Base-by-base conservation (phyloP, 805 yeast genomes). In the Dipodascus geniculatus region DNA sequence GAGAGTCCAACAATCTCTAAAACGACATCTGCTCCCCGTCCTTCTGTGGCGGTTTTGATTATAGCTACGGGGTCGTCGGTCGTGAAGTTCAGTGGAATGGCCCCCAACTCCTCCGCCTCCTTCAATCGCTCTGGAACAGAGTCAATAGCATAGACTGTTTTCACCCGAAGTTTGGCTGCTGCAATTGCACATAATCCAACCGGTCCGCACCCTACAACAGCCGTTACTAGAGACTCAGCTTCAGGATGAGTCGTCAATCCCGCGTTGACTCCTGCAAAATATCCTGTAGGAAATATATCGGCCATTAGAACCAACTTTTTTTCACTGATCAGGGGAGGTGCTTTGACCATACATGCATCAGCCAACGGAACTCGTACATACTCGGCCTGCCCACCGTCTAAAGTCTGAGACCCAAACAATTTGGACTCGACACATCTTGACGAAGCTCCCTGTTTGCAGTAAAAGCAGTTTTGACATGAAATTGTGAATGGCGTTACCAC, bases 361-460 rank as follows among this genome's bases (percentile, higher is more conserved):
- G 85, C 85, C 55, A 66, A 71, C 6, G 85, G 85, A n/a, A 80
- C 74, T 23, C 79, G 62, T 16, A 79, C 79, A 58, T 74, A 80
- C 61, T 81, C 83, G 1, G 84, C 83, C 60, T 81, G 85, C 1
- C 79, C 83, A 1, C 85, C 85, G 55, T 79, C 77, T 19, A 80
- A 65, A 0, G 77, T 78, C 31, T 73, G 65, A 49, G 81, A 78
- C 2, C 85, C 85, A 64, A 80, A 80, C 14, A 82, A 80, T 60
- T 72, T 75, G 49, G 81, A 74, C 22, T 70, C 67, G 23, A 71
- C 74, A 63, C 86, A 81, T 50, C 77, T 76, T 1, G 82, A 79
- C 9, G 81, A 71, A 53, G 73, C 68, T 1, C 82, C 83, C 53
- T 75, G 74, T 52, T 69, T 60, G 61, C 85, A 80, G 57, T 76